Conservation (phyloP, 2,329 filamentous ascomycete genomes). For the Clonostachys chloroleuca region DNA sequence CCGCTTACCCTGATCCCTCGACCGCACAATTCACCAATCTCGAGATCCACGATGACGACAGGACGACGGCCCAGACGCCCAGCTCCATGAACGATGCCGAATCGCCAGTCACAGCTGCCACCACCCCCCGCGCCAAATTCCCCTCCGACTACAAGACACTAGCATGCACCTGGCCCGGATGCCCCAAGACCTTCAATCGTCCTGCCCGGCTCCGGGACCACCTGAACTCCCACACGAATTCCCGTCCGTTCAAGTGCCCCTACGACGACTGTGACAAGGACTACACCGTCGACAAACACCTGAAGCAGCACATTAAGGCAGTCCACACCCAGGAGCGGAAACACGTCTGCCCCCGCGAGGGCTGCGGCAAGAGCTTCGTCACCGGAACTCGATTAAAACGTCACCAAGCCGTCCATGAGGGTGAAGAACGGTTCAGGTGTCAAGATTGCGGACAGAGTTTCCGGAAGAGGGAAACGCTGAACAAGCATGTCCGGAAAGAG, state of each 20-base stretch:
- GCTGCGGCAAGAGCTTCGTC: constrained; percentile 76
- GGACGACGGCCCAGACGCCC: constrained; percentile 21
- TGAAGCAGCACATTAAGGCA: constrained; percentile 80
- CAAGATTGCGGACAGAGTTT: constrained; percentile 74
- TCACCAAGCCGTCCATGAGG: constrained; percentile 71
- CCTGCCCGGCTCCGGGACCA: constrained; percentile 78
- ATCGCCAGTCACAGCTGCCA: constrained; percentile 21
- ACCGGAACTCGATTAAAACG: constrained; percentile 74
- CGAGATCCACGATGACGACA: constrained; percentile 13
- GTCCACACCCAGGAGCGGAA: constrained; percentile 69
- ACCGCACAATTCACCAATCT: not conserved
- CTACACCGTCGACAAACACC: constrained; percentile 82
- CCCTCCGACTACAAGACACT: constrained; percentile 75
- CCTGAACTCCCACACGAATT: constrained; percentile 78
- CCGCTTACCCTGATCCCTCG: no score
- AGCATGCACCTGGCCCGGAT: constrained; percentile 68
- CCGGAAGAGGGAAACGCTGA: constrained; percentile 80
- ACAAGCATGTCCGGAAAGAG: constrained; percentile 73
- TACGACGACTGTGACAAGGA: constrained; percentile 72
- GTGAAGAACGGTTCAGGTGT: constrained; percentile 72
- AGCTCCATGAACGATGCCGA: constrained; percentile 21
- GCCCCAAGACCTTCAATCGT: constrained; percentile 81
- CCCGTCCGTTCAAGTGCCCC: constrained; percentile 72
- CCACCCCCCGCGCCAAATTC: constrained; percentile 45
- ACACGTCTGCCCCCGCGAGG: constrained; percentile 66